Base-by-base conservation (phyloP, 176 grass and related monocot species). In the Tillandsia fasciculata region DNA sequence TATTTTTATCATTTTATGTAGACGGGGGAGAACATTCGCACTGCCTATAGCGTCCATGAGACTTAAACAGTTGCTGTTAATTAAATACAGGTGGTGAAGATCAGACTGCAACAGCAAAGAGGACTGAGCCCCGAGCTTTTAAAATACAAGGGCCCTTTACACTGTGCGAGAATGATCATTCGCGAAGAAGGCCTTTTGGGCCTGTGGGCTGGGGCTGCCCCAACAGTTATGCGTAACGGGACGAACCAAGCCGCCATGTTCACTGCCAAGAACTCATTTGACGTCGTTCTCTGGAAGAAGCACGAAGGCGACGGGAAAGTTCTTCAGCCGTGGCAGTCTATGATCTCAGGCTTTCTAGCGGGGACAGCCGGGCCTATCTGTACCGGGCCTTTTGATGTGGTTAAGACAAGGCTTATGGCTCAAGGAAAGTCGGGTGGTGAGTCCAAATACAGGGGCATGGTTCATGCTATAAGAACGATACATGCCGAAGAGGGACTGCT, bases 201-300 rank as follows among this genome's bases (percentile, higher is more conserved):
- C 28, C 75, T 93, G 3, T 93, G 94, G 94, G 81, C 94, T 50
- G 94, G 89, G 23, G 94, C 94, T 71, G 74, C 71, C 29, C 89
- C 94, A 65, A 97, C 94, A 5, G 87, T 97, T 1, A 90, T 97
- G 93, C 93, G 93, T 27, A 97, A 97, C 48, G 89, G 93, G 15
- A 99, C 95, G 50, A 99, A 99, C 66, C 95, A 99, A 83, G 90
- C 95, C 42, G 95, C 76, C 53, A 99, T 99, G 95, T 99, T 99
- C 84, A 80, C 89, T 24, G 95, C 87, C 50, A 99, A 99, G 77
- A 99, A 99, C 64, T 72, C 84, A 47, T 94, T 90, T 9, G 95
- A 94, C 22, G 77, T 93, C 27, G 48, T 94, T 66, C 80, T 99
- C 26, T 99, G 95, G 95, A 87, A 90, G 84, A 99, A 99, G 75